Conservation (phyloP, 2,329 filamentous ascomycete species). For the Ascochyta viciae-villosae region DNA sequence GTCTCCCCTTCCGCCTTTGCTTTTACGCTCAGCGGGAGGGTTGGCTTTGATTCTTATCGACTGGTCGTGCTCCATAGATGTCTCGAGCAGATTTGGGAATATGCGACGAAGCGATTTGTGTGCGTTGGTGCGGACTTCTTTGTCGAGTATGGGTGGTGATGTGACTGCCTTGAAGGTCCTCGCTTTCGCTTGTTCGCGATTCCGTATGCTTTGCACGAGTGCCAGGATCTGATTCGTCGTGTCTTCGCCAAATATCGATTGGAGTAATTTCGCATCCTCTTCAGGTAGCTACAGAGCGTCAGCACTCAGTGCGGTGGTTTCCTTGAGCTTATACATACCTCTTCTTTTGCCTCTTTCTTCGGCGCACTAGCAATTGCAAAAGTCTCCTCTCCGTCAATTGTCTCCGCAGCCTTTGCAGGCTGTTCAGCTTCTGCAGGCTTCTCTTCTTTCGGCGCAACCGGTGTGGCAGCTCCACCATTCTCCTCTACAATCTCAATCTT, state of each 20-base stretch:
- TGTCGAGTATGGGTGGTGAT: conserved; percentile 64
- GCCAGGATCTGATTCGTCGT: conserved; percentile 59
- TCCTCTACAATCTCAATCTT: conserved; percentile 30
- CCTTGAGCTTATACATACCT: conserved; percentile 6
- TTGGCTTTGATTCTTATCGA: conserved; percentile 65
- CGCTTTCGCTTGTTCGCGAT: conserved; percentile 62
- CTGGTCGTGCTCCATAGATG: conserved; percentile 75
- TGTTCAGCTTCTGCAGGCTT: conserved; percentile 31
- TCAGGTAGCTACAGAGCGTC: conserved; percentile 41
- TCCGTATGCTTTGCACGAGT: conserved; percentile 62
- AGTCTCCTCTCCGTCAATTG: conserved; percentile 30
- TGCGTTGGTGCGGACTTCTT: conserved; percentile 66
- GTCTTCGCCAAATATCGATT: conserved; percentile 60
- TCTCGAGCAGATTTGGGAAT: conserved; percentile 80
- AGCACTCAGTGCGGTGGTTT: not conserved
- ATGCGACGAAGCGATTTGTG: conserved; percentile 76
- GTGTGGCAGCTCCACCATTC: conserved; percentile 24
- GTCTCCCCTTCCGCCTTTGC: conserved; percentile 30
- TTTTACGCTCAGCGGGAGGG: conserved; percentile 47
- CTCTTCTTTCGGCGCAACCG: conserved; percentile 19
- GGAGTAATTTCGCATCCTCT: conserved; percentile 48
- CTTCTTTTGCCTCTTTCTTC: conserved; percentile 21
- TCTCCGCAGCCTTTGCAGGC: not conserved
- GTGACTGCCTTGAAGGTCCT: conserved; percentile 62
- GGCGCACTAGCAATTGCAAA: conserved; percentile 23